These are phyloP conservation scores for Tuber umbilicatum DNA, from an alignment of 495 filamentous ascomycete species.

Conservation along the genomic window DNA sequence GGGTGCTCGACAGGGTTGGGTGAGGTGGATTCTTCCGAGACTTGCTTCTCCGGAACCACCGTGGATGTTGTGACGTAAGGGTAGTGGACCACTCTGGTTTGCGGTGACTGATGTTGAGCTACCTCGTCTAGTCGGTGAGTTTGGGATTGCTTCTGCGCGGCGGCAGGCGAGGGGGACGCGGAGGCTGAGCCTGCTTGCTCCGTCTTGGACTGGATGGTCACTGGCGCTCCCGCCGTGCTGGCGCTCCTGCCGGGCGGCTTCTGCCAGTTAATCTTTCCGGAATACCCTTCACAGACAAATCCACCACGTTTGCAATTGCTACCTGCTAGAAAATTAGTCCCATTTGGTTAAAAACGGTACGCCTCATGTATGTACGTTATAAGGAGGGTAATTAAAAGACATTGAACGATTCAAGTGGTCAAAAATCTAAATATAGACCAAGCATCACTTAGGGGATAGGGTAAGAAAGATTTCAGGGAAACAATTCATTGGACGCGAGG, in stretches of 20 bases:
- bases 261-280: slow-evolving; percentile 66
- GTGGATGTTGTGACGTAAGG: slow-evolving; percentile 45
- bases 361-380: neutral
- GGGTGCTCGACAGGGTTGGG: slow-evolving; percentile 22
- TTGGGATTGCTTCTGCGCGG: slow-evolving; percentile 40
- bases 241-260: slow-evolving; percentile 56
- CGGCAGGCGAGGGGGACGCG: slow-evolving; percentile 42
- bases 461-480: neutral
- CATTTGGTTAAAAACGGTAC: slow-evolving; percentile 1
- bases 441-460: neutral
- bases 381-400: neutral
- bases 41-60: slow-evolving; percentile 42
- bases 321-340: slow-evolving; percentile 51
- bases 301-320: slow-evolving; percentile 88
- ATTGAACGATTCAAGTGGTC: neutral
- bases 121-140: slow-evolving; percentile 32
- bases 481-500: neutral
- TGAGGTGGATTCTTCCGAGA: slow-evolving; percentile 19
- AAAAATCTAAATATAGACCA: neutral
- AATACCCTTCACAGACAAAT: slow-evolving; percentile 92
- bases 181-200: slow-evolving; percentile 52
- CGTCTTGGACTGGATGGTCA: slow-evolving; percentile 81
- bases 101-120: neutral
- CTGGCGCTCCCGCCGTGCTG: slow-evolving; percentile 55
- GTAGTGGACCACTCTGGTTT: slow-evolving; percentile 18